phyloP scores from a whole-genome alignment of 1,284 basidiomycete genomes.

The Cystobasidium pallidum region DNA sequence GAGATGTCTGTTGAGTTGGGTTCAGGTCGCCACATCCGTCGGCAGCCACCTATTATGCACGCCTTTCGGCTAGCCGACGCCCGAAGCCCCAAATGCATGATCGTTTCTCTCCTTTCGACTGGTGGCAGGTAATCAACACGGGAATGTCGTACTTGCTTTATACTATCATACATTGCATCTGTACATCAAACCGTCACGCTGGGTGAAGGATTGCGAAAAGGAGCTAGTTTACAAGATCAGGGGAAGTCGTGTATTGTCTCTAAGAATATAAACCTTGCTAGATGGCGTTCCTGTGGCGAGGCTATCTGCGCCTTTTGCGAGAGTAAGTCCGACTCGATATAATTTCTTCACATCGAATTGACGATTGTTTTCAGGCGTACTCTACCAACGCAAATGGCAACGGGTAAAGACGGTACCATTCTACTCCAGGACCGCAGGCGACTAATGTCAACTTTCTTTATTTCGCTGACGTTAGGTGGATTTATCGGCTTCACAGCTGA shows the following conservation, averaged over 20 bases:
- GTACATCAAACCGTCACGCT: neutral
- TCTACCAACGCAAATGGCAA: constrained; percentile 50
- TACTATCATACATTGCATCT: neutral
- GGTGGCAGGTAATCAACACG: too few species aligned
- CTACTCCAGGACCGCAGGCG: neutral
- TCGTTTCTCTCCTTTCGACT: neutral
- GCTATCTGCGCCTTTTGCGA: constrained; percentile 41
- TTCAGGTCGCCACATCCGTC: neutral
- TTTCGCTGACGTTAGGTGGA: constrained; percentile 36
- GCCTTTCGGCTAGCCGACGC: constrained; percentile 2
- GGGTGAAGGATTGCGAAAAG: neutral
- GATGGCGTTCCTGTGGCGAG: constrained; percentile 42
- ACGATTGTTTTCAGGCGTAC: constrained; percentile 40
- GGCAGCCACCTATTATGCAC: neutral
- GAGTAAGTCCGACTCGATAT: constrained; percentile 13
- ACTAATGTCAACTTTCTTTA: neutral
- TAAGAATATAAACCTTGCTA: neutral
- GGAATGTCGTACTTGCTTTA: neutral
- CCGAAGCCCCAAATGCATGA: neutral
- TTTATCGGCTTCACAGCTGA: constrained; percentile 46
- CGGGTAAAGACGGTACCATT: constrained; percentile 26
- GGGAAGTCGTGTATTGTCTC: neutral
- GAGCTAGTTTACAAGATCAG: neutral
- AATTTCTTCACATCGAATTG: neutral
- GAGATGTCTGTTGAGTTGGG: neutral